Conservation (phyloP, 2,329 filamentous ascomycete genomes). For the Calycina herbarum region DNA sequence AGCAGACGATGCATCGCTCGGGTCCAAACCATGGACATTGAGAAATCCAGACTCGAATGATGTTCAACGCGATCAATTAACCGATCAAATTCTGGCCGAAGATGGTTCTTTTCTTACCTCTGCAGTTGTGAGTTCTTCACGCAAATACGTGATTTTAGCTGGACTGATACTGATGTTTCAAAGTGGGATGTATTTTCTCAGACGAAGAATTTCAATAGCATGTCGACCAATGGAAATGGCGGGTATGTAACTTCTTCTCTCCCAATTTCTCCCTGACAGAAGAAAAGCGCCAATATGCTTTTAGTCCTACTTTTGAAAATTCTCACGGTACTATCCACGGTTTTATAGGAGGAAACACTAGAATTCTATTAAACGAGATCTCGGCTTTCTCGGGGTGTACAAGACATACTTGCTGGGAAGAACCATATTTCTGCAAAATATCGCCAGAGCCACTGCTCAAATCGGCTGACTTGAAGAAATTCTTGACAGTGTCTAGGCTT, state of each 20-base stretch:
- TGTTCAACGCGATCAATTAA: background rate
- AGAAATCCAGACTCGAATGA: conserved; percentile 9
- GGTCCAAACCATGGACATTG: conserved; percentile 6
- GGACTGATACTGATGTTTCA: background rate
- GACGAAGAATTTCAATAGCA: conserved; percentile 8
- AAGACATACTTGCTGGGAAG: too few species aligned
- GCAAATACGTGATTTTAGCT: background rate
- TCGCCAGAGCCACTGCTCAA: too few species aligned
- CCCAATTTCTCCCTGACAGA: background rate
- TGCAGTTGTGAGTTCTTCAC: background rate
- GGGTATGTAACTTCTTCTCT: background rate
- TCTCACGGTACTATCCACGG: background rate
- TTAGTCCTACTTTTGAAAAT: conserved; percentile 8
- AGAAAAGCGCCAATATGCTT: background rate
- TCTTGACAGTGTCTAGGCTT: too few species aligned
- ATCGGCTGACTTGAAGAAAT: too few species aligned
- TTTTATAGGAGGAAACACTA: background rate
- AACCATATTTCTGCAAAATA: too few species aligned
- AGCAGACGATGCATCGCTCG: conserved; percentile 29
- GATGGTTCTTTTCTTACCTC: background rate
- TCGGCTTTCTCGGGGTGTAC: too few species aligned
- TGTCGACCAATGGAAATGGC: conserved; percentile 8
- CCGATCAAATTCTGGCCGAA: background rate
- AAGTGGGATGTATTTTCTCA: conserved; percentile 11
- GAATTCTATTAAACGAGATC: too few species aligned